Conservation (phyloP, 257 asterid genomes). For the Fraxinus pennsylvanica region DNA sequence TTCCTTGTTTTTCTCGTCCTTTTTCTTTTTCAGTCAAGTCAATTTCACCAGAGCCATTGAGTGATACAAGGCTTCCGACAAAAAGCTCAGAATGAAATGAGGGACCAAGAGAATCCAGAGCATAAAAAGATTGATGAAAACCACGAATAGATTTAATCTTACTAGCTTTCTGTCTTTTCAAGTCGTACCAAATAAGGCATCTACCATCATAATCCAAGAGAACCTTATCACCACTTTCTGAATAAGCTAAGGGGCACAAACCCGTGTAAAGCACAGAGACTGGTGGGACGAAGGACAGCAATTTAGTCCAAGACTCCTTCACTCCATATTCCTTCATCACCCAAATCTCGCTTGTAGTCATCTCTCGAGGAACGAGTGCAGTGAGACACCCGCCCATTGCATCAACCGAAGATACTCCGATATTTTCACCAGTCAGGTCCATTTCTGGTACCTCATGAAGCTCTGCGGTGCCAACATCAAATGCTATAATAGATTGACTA, state of each 20-base stretch:
- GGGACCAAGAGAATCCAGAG: background rate
- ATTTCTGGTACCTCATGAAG: background rate
- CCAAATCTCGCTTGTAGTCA: constrained; percentile 1
- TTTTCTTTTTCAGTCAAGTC: background rate
- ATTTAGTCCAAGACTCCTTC: background rate
- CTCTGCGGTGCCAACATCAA: background rate
- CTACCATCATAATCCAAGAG: background rate
- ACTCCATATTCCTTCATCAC: background rate
- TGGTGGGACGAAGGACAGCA: background rate
- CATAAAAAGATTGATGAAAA: background rate
- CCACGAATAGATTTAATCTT: background rate
- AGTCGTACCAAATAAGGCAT: background rate
- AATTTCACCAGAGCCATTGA: background rate
- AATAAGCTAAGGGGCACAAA: background rate
- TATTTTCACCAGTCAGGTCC: no score
- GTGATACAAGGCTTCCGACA: background rate
- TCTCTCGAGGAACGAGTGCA: background rate
- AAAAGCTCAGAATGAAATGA: background rate
- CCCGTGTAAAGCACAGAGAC: background rate
- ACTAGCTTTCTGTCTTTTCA: background rate
- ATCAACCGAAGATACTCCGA: no score
- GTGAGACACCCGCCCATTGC: background rate
- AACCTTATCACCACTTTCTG: background rate
- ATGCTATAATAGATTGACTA: background rate
- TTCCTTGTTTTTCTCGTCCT: background rate